Evolutionary conservation across 331 rosid species (phyloP).

Genomic region (Pyrus hybrid): DNA sequence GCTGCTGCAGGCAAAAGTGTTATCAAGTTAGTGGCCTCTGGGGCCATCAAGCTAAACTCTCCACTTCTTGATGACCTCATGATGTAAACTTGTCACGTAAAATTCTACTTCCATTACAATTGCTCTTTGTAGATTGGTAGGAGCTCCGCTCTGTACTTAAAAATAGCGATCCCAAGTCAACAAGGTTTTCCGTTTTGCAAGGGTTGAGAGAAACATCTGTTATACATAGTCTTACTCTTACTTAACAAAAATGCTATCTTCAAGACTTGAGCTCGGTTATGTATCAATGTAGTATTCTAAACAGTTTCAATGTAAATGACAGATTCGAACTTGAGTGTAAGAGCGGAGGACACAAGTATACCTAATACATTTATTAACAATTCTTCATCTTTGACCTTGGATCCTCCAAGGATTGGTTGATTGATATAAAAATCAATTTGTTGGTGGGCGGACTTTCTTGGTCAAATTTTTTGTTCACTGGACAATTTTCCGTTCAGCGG

Average conservation of each 20-base stretch:
- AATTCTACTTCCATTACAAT: not conserved
- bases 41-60: conserved; percentile 42
- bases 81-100: conserved; percentile 25
- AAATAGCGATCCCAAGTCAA: no score
- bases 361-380: not conserved
- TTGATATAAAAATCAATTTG: not conserved
- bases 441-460: conserved; percentile 3
- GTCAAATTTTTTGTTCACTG: not conserved
- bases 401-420: not conserved
- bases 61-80: conserved; percentile 50
- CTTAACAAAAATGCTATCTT: fast-evolving
- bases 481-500: not conserved
- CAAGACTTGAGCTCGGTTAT: no score
- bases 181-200: fast-evolving
- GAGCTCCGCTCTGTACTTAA: no score
- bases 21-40: conserved; percentile 50
- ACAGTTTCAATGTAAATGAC: no score
- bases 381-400: not conserved
- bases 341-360: no score
- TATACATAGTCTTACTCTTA: no score
- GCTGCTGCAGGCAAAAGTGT: conserved; percentile 43
- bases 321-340: no score
- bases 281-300: no score
- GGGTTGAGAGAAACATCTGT: no score
- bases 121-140: no score